phyloP scores from a whole-genome alignment of 2,329 filamentous ascomycete species.

The Microsporum canis region DNA sequence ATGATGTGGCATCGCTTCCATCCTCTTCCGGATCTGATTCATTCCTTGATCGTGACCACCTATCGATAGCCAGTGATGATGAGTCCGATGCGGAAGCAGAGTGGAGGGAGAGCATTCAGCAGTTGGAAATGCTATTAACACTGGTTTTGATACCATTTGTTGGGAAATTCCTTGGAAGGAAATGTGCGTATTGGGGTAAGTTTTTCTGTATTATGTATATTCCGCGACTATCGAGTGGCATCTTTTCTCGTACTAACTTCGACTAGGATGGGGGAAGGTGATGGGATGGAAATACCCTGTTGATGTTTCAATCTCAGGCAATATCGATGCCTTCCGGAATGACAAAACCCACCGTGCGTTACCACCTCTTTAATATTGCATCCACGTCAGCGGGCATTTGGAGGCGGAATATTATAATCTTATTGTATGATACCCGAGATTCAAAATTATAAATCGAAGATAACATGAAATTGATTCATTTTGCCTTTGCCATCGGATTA shows the following conservation, averaged over 20 bases:
- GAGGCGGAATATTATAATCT: background rate
- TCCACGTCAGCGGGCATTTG: background rate
- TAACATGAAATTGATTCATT: background rate
- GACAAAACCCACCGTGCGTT: background rate
- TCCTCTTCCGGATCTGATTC: slow-evolving; percentile 31
- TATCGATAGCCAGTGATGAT: slow-evolving; percentile 46
- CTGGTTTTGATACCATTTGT: slow-evolving; percentile 92
- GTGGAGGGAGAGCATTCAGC: slow-evolving; percentile 89
- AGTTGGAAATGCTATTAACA: slow-evolving; percentile 80
- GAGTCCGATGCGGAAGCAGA: slow-evolving; percentile 82
- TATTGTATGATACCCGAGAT: background rate
- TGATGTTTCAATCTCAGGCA: slow-evolving; percentile 35
- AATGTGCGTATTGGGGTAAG: slow-evolving; percentile 90
- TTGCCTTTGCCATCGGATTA: background rate
- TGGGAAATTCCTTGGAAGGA: slow-evolving; percentile 89
- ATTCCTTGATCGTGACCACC: slow-evolving; percentile 38
- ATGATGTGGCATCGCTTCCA: slow-evolving; percentile 33
- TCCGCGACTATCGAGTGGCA: background rate
- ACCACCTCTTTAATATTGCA: background rate
- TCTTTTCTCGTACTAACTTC: slow-evolving; percentile 14
- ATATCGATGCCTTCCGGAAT: background rate
- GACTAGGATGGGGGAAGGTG: slow-evolving; percentile 73
- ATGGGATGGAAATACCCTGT: slow-evolving; percentile 92
- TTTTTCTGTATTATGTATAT: background rate
- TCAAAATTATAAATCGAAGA: background rate